Evolutionary conservation across 1,284 basidiomycete genomes (phyloP), one percentile per base, ranked within the genome.

Genomic region (Pseudozyma tsukubaensis): DNA sequence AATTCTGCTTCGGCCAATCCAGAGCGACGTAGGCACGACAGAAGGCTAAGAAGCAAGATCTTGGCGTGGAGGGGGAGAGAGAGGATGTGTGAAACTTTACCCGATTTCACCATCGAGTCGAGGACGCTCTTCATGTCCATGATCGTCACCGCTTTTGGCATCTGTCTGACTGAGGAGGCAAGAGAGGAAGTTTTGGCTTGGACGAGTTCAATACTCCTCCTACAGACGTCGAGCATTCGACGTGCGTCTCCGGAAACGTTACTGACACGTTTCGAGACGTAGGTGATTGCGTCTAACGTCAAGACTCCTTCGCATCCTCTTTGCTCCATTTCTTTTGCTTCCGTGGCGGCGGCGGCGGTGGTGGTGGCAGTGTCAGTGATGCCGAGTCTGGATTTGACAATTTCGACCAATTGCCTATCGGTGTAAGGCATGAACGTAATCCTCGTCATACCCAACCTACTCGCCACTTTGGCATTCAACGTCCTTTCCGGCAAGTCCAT

Each of bases 401-500:
- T 99, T 76, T 91, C 89, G 61, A 92, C 89, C 3, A 99, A 88
- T 78, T 97, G 92, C 1, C 86, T 83, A 32, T 91, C 91, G 18
- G 89, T 91, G 84, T 99, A 99, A 0, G 97, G 92, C 82, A 92
- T 90, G 86, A 98, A 99, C 74, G 96, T 93, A 78, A 98, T 94
- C 36, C 95, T 91, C 50, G 92, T 91, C 89, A 97, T 94, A n/a
- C 95, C 96, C 12, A 99, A 86, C 56, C 97, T 90, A 86, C 93
- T 95, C 50, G 93, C 89, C 56, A 99, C 95, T 71, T 97, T 91
- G 3, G 94, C 93, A 3, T 89, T 92, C 88, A 99, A 91, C 13
- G 92, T 92, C 29, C 96, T 89, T 85, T 99, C 96, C 0, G 97
- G 97, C 56, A 99, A 87, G 83, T 99, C 96, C 92, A 98, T 97